Evolutionary conservation across 768 basidiomycete species (phyloP).

Genomic region (Serendipita sp.): DNA sequence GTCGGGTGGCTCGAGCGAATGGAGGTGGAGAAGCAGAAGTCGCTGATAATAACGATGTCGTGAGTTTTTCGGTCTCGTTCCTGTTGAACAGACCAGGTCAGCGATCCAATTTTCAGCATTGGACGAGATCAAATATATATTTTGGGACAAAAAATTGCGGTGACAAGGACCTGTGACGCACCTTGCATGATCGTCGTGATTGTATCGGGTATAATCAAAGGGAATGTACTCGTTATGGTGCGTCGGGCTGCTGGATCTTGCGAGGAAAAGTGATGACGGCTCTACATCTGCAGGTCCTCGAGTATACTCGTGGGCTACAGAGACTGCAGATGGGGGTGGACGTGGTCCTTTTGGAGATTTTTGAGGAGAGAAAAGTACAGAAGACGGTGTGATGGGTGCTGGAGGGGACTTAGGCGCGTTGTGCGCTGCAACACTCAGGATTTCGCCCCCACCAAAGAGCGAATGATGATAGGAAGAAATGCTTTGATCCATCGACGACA

Average conservation of each 20-base stretch:
- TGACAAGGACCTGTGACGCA: not conserved
- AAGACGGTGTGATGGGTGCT: not conserved
- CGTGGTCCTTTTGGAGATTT: conserved; percentile 3
- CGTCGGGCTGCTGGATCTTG: too few species aligned
- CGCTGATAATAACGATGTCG: not conserved
- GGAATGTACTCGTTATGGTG: too few species aligned
- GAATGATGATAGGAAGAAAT: not conserved
- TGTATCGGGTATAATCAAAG: not conserved
- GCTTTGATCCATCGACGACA: too few species aligned
- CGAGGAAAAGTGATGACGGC: too few species aligned
- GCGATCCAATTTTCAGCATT: not conserved
- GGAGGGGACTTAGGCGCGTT: not conserved
- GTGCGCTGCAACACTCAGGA: not conserved
- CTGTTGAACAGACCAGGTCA: not conserved
- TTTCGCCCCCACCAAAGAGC: not conserved
- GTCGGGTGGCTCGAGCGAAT: not conserved
- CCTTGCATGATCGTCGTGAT: not conserved
- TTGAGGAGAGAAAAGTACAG: not conserved
- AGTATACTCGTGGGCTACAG: not conserved
- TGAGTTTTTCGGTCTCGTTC: not conserved
- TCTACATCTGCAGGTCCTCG: not conserved
- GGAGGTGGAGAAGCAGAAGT: conserved; percentile 1
- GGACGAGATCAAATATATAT: too few species aligned
- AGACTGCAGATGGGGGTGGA: not conserved
- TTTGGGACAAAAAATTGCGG: not conserved